A percentile compares a stretch with the other conserved stretches of the same genome.
phyloP scores from a whole-genome alignment of 2,329 filamentous ascomycete species.

The Iodosphaeria phyllophila region DNA sequence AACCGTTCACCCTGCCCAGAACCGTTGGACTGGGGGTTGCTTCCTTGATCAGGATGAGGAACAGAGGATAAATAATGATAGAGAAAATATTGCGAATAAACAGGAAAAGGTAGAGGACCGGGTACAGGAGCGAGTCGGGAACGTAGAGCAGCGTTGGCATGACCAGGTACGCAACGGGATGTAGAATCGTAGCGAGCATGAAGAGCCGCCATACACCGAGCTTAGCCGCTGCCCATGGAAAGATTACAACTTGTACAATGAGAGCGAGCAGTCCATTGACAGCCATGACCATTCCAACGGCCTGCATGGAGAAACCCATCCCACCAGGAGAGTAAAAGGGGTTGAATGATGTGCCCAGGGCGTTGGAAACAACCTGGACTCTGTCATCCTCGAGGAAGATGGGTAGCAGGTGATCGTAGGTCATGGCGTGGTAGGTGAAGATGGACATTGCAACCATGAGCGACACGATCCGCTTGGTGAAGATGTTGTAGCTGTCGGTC shows the following conservation, averaged over 20 bases:
- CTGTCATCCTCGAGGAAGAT: constrained; percentile 79
- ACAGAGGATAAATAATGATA: constrained; percentile 45
- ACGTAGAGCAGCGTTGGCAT: constrained; percentile 39
- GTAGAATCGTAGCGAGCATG: constrained; percentile 36
- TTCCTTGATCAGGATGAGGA: constrained; percentile 50
- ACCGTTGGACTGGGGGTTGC: constrained; percentile 36
- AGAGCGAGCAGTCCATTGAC: constrained; percentile 39
- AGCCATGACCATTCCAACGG: constrained; percentile 42
- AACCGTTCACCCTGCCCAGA: constrained; percentile 45
- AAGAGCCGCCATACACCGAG: constrained; percentile 42
- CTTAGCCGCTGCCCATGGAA: constrained; percentile 37
- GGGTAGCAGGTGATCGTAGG: constrained; percentile 76
- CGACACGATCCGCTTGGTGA: constrained; percentile 46
- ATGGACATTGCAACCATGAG: constrained; percentile 70
- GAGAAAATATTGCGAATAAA: constrained; percentile 39
- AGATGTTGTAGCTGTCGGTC: constrained; percentile 20
- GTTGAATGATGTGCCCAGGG: constrained; percentile 14
- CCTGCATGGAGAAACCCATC: constrained; percentile 40
- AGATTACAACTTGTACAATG: constrained; percentile 39
- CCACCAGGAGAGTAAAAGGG: constrained; percentile 40
- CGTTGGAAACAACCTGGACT: constrained; percentile 18
- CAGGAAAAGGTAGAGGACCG: constrained; percentile 39
- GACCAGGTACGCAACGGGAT: constrained; percentile 40
- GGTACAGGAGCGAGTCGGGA: constrained; percentile 28
- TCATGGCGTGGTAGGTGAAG: constrained; percentile 92